Base-by-base conservation (phyloP, 768 basidiomycete genomes). In the Psilocybe tampanensis region DNA sequence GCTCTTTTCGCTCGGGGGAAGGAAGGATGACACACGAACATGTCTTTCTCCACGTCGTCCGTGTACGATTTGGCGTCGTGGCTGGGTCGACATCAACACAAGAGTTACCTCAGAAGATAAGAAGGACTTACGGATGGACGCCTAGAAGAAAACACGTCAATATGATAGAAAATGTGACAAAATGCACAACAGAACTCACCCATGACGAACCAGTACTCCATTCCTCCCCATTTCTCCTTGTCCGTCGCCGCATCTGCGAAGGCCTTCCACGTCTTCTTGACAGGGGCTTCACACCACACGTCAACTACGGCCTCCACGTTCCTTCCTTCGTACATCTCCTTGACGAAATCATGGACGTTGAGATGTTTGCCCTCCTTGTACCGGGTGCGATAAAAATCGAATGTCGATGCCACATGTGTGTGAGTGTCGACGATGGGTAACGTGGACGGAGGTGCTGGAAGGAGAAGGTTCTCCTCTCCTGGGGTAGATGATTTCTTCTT, bases 241-340 rank as follows among this genome's bases (percentile, higher is more conserved):
- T 74, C 77, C 56, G 86, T 24, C 2, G 89, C 89, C 1, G 86
- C 84, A 69, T 92, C 88, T 1, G 92, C 92, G 43, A 90, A 75
- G 58, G 87, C 87, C 62, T 75, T 82, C 90, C 90, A 93, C 7
- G 75, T 18, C 32, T 60, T 73, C 58, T 74, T 74, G 13, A 91
- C 84, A 0, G 92, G 89, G 0, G 88, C 89, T 65, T 94, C 93
- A 62, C 93, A 95, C 88, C 90, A 95, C 2, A 95, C 93, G 62
- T 95, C 93, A 6, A 95, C 85, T 52, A 94, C 78, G 5, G 85
- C 80, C 51, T 83, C 74, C 3, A 93, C 84, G 34, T 79, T 79
- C 24, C 80, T 80, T 9, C 73, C 82, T 1, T 65, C 69, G 64
- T 89, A 91, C 65, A 90, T 67, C 15, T 75, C 85, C 2, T 80